Evolutionary conservation across 2,329 filamentous ascomycete species (phyloP), one percentile per base, ranked within the genome.

Genomic region (Dactylellina drechsleri): DNA sequence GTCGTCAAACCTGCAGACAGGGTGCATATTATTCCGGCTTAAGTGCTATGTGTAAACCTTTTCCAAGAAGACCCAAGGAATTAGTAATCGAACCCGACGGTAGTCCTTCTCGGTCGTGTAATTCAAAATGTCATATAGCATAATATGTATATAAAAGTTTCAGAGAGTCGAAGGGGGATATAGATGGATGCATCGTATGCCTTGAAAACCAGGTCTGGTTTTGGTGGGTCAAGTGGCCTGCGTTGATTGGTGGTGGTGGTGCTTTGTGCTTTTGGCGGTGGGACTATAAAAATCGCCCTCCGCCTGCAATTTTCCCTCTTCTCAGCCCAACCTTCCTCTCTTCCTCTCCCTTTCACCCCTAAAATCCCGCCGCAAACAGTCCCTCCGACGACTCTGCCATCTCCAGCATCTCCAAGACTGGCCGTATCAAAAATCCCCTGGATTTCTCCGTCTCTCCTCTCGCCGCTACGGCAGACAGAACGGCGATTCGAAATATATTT

Each of bases 241-340:
- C 16, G 13, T 8, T 10, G 52, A 1, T 58, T 43, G 28, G 31
- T 12, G 3, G n/a, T 16, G 36, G 8, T 7, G 53, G 13, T 15
- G 54, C 3, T 41, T 52, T 68, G 64, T 31, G 57, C 31, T 53
- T 75, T 67, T 68, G 53, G 64, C 59, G 40, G 64, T 68, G 50
- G 71, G 68, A 74, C 70, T 75, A 75, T 75, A 75, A 75, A 75
- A 68, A 75, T 68, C 64, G 58, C 64, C 64, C 45, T 47, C 64
- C 71, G 43, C 64, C 59, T 62, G 43, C 49, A 54, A 45, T 50
- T 58, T 68, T 60, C 52, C 49, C 41, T 58, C 58, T 68, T 18
- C 71, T 26, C 28, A 43, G 36, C 57, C 64, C 57, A 68, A 75
- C 60, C 23, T 59, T 75, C 58, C 40, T 67, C 57, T 58, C 56